Conservation (phyloP, 495 filamentous ascomycete species). For the Parmelia sp. region DNA sequence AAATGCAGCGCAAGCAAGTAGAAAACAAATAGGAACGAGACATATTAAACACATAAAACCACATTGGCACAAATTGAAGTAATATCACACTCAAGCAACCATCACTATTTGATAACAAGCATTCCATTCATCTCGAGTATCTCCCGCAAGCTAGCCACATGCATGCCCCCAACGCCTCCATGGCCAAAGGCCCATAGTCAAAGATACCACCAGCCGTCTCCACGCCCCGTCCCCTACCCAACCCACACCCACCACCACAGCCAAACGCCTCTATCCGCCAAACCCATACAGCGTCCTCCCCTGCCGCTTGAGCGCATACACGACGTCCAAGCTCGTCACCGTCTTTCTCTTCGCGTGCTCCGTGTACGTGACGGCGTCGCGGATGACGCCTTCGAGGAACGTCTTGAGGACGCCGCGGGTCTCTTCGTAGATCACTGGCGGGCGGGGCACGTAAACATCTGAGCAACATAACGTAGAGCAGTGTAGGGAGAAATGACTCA, state of each 20-base stretch:
- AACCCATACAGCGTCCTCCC: constrained; percentile 97
- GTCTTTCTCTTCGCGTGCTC: constrained; percentile 99
- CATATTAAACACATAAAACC: background rate
- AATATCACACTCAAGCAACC: background rate
- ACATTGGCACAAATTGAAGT: background rate
- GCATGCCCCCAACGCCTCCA: background rate
- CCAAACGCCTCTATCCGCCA: constrained; percentile 54
- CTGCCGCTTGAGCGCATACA: constrained; percentile 95
- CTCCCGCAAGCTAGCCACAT: background rate
- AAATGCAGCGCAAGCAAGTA: background rate
- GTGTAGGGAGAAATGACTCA: constrained; percentile 37
- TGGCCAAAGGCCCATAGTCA: background rate
- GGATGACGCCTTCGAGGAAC: constrained; percentile 99
- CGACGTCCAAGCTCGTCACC: constrained; percentile 93
- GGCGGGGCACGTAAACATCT: too few relatives aligned
- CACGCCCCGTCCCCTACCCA: background rate
- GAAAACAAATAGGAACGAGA: background rate
- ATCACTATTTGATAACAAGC: background rate
- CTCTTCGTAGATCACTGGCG: constrained; percentile 99
- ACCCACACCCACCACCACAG: background rate
- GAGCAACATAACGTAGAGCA: background rate
- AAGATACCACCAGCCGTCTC: background rate
- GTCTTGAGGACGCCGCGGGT: constrained; percentile 99
- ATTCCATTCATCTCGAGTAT: background rate
- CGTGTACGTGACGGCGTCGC: constrained; percentile 98